phyloP scores from a whole-genome alignment of 441 rosid species.

The Corymbia calophylla region DNA sequence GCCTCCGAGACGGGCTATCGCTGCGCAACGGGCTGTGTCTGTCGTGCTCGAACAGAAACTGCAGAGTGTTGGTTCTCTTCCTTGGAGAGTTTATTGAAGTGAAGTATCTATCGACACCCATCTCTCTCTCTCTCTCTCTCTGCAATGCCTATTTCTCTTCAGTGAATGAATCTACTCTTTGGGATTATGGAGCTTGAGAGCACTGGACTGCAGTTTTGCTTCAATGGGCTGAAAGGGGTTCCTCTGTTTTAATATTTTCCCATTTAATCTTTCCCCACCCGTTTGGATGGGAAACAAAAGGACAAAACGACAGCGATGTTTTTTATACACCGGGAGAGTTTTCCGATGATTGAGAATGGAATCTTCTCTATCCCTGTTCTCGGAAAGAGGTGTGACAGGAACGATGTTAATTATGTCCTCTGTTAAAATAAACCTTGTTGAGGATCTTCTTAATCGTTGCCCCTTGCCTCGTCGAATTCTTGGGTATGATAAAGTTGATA shows the following conservation, averaged over 20 bases:
- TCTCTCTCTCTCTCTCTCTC: not conserved
- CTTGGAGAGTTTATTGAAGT: conserved; percentile 18
- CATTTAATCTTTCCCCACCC: not conserved
- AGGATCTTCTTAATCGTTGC: not conserved
- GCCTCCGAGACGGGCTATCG: not conserved
- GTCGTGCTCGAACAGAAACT: conserved; percentile 31
- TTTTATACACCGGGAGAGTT: conserved; percentile 12
- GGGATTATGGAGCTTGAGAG: not conserved
- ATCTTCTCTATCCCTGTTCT: not conserved
- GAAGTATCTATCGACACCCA: conserved; percentile 28
- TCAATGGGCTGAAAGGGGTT: not conserved
- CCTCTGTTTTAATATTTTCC: not conserved
- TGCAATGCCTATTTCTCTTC: not conserved
- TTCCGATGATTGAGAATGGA: conserved; percentile 8
- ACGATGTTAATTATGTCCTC: not conserved
- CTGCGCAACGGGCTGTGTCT: not conserved
- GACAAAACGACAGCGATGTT: conserved; percentile 22
- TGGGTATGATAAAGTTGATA: not conserved
- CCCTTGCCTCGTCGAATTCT: conserved; percentile 17
- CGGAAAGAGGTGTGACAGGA: not conserved
- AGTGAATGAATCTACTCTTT: not conserved
- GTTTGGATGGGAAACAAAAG: not conserved
- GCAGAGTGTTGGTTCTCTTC: conserved; percentile 25
- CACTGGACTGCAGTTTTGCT: not conserved
- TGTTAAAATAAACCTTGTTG: not conserved